Evolutionary conservation across 2,329 filamentous ascomycete species (phyloP).

Genomic region (Talaromyces sp.): DNA sequence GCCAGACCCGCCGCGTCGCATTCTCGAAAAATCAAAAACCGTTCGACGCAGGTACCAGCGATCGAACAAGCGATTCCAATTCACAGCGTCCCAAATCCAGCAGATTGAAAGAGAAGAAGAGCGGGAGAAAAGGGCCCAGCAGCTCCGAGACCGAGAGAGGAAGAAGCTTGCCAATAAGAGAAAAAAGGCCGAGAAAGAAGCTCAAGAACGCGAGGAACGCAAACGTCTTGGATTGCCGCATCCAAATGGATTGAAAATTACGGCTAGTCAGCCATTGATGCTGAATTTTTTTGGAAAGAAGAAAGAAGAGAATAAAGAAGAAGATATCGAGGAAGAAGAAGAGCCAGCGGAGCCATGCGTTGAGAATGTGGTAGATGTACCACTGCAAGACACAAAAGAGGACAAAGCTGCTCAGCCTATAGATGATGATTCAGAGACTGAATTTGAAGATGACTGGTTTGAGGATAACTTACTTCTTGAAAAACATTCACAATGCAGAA

Average conservation of each 20-base stretch:
- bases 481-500: background rate
- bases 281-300: slow-evolving; percentile 21
- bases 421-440: slow-evolving; percentile 4
- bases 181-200: slow-evolving; percentile 29
- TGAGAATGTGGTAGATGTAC: background rate
- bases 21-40: slow-evolving; percentile 33
- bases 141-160: slow-evolving; percentile 29
- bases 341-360: background rate
- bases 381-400: slow-evolving; percentile 2
- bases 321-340: background rate
- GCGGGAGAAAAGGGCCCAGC: slow-evolving; percentile 34
- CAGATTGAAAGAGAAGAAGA: slow-evolving; percentile 38
- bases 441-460: slow-evolving; percentile 9
- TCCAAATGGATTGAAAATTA: slow-evolving; percentile 21
- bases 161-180: slow-evolving; percentile 29
- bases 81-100: slow-evolving; percentile 29
- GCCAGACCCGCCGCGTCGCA: slow-evolving; percentile 23
- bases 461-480: background rate
- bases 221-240: slow-evolving; percentile 26
- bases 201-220: slow-evolving; percentile 27
- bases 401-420: background rate
- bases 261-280: slow-evolving; percentile 30
- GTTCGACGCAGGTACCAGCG: slow-evolving; percentile 34
- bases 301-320: background rate
- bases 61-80: slow-evolving; percentile 30